Conservation (phyloP, 805 yeast genomes). For the Candida hungchunana region DNA sequence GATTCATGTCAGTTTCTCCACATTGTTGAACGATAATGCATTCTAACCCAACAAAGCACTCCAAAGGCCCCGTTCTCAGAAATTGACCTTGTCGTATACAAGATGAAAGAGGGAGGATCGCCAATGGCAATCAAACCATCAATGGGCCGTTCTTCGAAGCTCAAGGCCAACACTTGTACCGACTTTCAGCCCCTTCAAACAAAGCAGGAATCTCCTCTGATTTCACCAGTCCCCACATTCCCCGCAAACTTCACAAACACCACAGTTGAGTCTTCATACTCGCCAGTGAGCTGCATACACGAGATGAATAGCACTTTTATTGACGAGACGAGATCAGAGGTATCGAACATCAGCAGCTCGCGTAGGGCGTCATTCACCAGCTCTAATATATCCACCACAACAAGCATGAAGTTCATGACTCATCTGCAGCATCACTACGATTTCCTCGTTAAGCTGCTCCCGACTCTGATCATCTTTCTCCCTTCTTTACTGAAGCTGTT, state of each 20-base stretch:
- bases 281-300: not conserved
- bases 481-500: constrained; percentile 19
- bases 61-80: no score
- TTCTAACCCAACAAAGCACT: not conserved
- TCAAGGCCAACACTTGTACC: no score
- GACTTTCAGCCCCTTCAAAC: not conserved
- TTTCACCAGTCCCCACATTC: constrained; percentile 3
- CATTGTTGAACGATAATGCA: not conserved
- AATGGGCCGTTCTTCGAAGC: no score
- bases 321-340: constrained; percentile 10
- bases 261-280: not conserved
- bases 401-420: constrained; percentile 8
- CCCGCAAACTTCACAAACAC: not conserved
- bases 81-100: no score
- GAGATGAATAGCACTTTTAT: not conserved
- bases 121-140: no score
- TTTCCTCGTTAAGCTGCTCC: constrained; percentile 14
- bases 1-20: no score
- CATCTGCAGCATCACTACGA: constrained; percentile 12
- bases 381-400: not conserved
- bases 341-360: constrained; percentile 5
- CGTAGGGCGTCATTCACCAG: constrained; percentile 4
- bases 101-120: no score
- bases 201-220: not conserved
- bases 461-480: constrained; percentile 18